Evolutionary conservation across 495 filamentous ascomycete species (phyloP), one percentile per base, ranked within the genome.

Genomic region (Trichoderma erinaceum): DNA sequence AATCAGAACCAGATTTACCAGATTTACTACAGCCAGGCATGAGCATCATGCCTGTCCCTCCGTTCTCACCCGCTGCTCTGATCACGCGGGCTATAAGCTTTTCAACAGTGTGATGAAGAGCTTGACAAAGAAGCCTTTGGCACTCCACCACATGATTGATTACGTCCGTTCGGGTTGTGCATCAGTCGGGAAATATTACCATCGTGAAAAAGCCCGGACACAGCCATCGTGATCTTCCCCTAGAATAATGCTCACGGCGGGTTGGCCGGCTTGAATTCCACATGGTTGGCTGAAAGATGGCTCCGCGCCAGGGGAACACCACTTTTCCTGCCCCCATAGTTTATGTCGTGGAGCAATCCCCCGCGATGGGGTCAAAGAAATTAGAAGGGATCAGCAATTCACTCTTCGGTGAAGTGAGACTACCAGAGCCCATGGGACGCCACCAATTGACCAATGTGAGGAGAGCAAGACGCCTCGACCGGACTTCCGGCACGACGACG

Each of bases 381-480:
- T 21, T 18, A 21, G n/a, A 21, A 52, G 16, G 11, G 50, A 58
- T 58, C n/a, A 58, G 50, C 50, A 18, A 25, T 58, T 58, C 21
- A 21, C 5, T 29, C 23, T 25, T 61, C 25, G 56, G 56, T 32
- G 27, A 61, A 13, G 56, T 18, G 13, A 61, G 56, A 61, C 23
- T 16, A 61, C 44, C n/a, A 52, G 48, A 61, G 56, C 56, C 56
- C 56, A 61, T 21, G 0, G 35, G 1, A 32, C 56, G 56, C 25
- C 56, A 61, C 56, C 11, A 32, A 61, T 29, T 16, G 25, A 25
- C 23, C 56, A 61, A 32, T 27, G 15, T 35, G 56, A 32, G n/a
- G 56, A 61, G 23, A 61, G 29, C 56, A 16, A 32, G 56, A 32
- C 56, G 56, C 56, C 56, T 61, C 56, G 56, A 61, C 56, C 56